phyloP scores from a whole-genome alignment of 345 rosid genomes.

The Passiflora organensis region DNA sequence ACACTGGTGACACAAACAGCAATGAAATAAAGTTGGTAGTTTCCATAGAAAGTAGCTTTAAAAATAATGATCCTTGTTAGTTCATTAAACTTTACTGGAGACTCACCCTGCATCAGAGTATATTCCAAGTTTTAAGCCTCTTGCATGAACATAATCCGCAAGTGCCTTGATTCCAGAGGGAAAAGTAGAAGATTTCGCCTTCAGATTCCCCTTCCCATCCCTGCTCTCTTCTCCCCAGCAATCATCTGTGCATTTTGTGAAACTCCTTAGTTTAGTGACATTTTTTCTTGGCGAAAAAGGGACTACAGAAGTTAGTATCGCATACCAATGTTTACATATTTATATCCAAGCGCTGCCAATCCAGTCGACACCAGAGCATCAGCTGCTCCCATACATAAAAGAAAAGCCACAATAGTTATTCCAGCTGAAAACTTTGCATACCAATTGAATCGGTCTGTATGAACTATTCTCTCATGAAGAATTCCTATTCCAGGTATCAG shows the following conservation, averaged over 20 bases:
- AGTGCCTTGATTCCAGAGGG: constrained; percentile 29
- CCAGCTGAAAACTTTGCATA: no score
- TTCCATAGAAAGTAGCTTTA: no score
- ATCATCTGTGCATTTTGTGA: constrained; percentile 16
- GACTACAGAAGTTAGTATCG: background rate
- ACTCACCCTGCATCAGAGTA: constrained; percentile 29
- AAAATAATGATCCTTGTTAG: background rate
- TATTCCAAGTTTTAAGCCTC: constrained; percentile 26
- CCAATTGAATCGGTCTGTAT: background rate
- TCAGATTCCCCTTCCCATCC: constrained; percentile 19
- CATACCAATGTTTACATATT: constrained; percentile 20
- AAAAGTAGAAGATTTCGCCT: constrained; percentile 17
- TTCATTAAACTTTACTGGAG: background rate
- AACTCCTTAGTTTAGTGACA: background rate
- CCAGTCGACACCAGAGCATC: constrained; percentile 27
- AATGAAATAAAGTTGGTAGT: no score
- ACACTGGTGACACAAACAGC: no score
- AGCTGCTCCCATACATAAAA: constrained; percentile 11
- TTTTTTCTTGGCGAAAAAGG: background rate
- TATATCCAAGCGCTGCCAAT: constrained; percentile 23
- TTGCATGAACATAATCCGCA: constrained; percentile 26
- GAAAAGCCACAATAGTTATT: background rate
- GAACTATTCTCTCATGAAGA: background rate
- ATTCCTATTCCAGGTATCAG: background rate
- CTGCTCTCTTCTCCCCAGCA: constrained; percentile 24